A percentile compares a stretch with the other conserved stretches of the same genome.
These are phyloP conservation scores for Candida montana DNA, from an alignment of 805 yeast species.

Conservation along the genomic window DNA sequence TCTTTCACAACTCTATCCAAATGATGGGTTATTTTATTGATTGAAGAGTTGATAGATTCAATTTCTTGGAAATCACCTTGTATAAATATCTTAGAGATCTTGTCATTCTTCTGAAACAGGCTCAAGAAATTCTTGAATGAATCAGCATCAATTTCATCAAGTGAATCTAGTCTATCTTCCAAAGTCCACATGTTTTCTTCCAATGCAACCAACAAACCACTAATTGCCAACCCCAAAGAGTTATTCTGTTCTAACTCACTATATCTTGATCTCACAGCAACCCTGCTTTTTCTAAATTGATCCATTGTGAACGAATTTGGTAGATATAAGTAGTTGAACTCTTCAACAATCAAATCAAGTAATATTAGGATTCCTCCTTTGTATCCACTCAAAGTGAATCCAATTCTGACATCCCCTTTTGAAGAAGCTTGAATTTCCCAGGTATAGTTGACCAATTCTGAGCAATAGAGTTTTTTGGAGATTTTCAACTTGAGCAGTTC, in stretches of 20 bases:
- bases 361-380: conserved; percentile 32
- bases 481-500: conserved; percentile 41
- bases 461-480: conserved; percentile 41
- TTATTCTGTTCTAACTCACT: conserved; percentile 36
- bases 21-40: conserved; percentile 26
- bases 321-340: conserved; percentile 24
- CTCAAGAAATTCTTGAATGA: conserved; percentile 29
- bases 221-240: conserved; percentile 43
- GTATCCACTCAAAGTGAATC: conserved; percentile 53
- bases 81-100: conserved; percentile 37
- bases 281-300: conserved; percentile 42
- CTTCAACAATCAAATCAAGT: conserved; percentile 29
- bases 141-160: conserved; percentile 43
- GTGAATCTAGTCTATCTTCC: conserved; percentile 48
- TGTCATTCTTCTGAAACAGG: conserved; percentile 25
- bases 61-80: conserved; percentile 42
- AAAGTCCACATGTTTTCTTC: conserved; percentile 54
- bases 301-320: conserved; percentile 22
- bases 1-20: conserved; percentile 5
- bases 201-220: conserved; percentile 45
- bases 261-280: conserved; percentile 42
- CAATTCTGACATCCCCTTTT: conserved; percentile 49
- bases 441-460: conserved; percentile 48
- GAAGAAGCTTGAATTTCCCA: conserved; percentile 54
- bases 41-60: conserved; percentile 22